phyloP scores from a whole-genome alignment of 805 yeast species.

The Blastobotrys americana region DNA sequence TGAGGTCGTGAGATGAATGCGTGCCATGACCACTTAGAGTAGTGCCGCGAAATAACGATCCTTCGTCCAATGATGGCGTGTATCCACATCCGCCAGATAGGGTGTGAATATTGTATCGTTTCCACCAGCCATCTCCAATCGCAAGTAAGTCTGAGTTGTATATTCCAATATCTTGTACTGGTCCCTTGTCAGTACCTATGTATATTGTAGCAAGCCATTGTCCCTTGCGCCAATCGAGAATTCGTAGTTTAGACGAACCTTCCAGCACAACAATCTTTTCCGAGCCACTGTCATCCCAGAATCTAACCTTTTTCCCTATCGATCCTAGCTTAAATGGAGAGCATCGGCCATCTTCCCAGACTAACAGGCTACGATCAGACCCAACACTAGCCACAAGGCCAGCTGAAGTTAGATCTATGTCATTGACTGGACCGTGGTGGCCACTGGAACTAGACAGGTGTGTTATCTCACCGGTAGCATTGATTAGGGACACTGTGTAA shows the following conservation, averaged over 20 bases:
- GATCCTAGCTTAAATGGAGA: conserved; percentile 17
- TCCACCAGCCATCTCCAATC: conserved; percentile 33
- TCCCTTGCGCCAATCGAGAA: conserved; percentile 31
- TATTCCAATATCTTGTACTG: conserved; percentile 11
- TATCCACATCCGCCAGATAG: conserved; percentile 33
- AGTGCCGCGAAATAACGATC: background rate
- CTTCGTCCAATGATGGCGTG: conserved; percentile 21
- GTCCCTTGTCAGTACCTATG: conserved; percentile 19
- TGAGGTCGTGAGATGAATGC: background rate
- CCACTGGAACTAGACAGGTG: conserved; percentile 10
- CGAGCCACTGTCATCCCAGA: conserved; percentile 26
- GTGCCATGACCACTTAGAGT: background rate
- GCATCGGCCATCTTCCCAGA: conserved; percentile 25
- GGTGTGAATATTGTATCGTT: conserved; percentile 23
- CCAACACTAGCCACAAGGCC: conserved; percentile 29
- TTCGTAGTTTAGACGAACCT: conserved; percentile 27
- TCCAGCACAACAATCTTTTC: conserved; percentile 33
- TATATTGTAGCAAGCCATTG: conserved; percentile 30
- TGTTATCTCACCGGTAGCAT: conserved; percentile 2
- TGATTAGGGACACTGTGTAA: conserved; percentile 15
- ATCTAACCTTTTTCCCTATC: conserved; percentile 27
- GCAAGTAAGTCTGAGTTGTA: conserved; percentile 25
- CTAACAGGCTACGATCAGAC: conserved; percentile 27
- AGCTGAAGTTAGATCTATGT: conserved; percentile 25
- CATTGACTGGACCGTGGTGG: conserved; percentile 27